phyloP scores from a whole-genome alignment of 2,329 filamentous ascomycete species.

The Penicillium sp. region DNA sequence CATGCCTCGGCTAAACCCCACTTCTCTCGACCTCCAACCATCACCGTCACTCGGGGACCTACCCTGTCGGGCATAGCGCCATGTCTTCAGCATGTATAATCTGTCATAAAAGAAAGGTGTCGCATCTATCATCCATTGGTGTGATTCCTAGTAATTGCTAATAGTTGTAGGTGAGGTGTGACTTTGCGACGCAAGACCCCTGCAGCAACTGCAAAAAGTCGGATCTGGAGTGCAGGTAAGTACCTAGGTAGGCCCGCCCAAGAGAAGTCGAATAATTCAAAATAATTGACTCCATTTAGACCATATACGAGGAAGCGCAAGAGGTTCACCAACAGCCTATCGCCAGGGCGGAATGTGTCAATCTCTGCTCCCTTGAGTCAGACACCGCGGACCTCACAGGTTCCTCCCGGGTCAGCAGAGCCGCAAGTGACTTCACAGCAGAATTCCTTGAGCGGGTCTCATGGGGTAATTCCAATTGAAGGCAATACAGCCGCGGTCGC shows the following conservation, averaged over 20 bases:
- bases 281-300: constrained; percentile 9
- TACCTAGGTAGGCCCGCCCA: not conserved
- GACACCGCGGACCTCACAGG: constrained; percentile 20
- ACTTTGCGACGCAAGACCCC: constrained; percentile 21
- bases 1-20: constrained; percentile 9
- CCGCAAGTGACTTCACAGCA: constrained; percentile 1
- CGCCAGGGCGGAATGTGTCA: constrained; percentile 11
- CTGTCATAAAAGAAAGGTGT: constrained; percentile 39
- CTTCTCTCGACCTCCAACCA: constrained; percentile 11
- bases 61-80: constrained; percentile 12
- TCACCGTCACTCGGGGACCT: constrained; percentile 3
- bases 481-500: not conserved
- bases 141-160: constrained; percentile 3
- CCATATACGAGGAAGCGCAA: constrained; percentile 26
- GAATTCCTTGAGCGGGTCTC: constrained; percentile 5
- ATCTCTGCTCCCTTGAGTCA: constrained; percentile 14
- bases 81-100: constrained; percentile 31
- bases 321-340: constrained; percentile 33
- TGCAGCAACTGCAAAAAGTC: constrained; percentile 22
- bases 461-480: constrained; percentile 1
- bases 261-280: not conserved
- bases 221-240: constrained; percentile 22
- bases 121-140: constrained; percentile 12
- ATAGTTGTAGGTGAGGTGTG: constrained; percentile 20
- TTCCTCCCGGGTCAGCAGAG: constrained; percentile 10